Base-by-base conservation (phyloP, 208 protist genomes). In the Crithidia expoeki region DNA sequence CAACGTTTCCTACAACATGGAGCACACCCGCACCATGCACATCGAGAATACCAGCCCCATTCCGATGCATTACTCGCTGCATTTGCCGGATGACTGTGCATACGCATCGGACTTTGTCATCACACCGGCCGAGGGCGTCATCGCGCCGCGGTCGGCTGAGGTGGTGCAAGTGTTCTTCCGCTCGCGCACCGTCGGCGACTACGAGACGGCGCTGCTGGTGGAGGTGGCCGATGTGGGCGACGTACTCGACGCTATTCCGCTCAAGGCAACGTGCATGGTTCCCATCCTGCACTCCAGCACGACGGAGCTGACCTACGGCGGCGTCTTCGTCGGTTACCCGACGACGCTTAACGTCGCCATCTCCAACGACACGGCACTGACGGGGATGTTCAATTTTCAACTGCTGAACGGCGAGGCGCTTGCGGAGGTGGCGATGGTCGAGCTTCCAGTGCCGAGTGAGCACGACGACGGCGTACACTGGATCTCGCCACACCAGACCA, bases 1-100 rank as follows among this genome's bases (percentile, higher is more conserved):
- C 52, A 94, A 92, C 59, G 94, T 98, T 14, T 94, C 95, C 14
- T 97, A 95, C 81, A 93, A 94, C 71, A 98, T 98, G 65, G 74
- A 83, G 64, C 88, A 97, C 74, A 61, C 59, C 19, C 79, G 81
- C 19, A 78, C 62, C 9, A 77, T 98, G 36, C 32, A 86, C 32
- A 84, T 99, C 55, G 49, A 76, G 66, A 99, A 99, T 83, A 98
- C 96, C 21, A 97, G 95, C 46, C 92, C 97, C 12, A 93, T 98
- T 30, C 94, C 96, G 17, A 97, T 99, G 84, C 68, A 85, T 32
- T 98, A 92, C 82, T 46, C 49, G 28, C 78, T 98, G 32, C 87
- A 81, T 52, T 71, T 98, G 23, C 83, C 93, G 2, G 76, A 92
- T 40, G 80, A 83, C 23, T 85, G 80, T 55, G 44, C 72, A 0